Base-by-base conservation (phyloP, 2,329 filamentous ascomycete species). In the Trichophyton equinum region DNA sequence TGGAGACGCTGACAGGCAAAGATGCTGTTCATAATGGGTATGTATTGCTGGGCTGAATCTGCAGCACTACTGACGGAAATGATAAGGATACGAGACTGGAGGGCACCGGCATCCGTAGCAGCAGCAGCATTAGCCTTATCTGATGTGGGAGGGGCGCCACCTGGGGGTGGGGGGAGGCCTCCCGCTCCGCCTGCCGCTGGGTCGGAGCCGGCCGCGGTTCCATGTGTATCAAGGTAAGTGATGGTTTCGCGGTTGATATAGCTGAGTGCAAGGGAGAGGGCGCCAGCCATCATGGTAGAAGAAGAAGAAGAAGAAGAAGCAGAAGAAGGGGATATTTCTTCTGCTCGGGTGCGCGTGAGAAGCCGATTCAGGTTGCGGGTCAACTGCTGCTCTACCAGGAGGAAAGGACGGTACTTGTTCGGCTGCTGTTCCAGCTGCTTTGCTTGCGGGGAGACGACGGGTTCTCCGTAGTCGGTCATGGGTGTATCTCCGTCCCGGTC, bases 11-110 rank as follows among this genome's bases (percentile, higher is more conserved):
- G 89, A 62, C 92, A 94, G 1, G 94, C 94, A 74, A 99, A 99
- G 63, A 97, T 95, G 68, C 87, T 84, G 76, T 99, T 99, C 94
- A 99, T 99, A 67, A 95, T 94, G 0, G 92, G 88, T 61, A 99
- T 99, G 77, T 99, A 99, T 74, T 97, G 85, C 63, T 83, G 88
- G 4, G 91, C 85, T 0, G 95, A 83, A 68, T 92, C 88, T 69
- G 90, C 90, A 44, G 90, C 95, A 13, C 90, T 90, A 55, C 89
- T 95, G 3, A 96, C 91, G 56, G 89, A 95, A 60, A 99, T 73
- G 64, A 97, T 85, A 60, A 99, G 81, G 68, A 99, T 95, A 63
- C 94, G 88, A 13, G 86, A 87, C 66, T 88, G 86, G 20, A 94
- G 78, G 18, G 82, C 68, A 68, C 51, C 30, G 9, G 62, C 82